Base-by-base conservation (phyloP, 2,329 filamentous ascomycete genomes). In the Penicillium glabrum region DNA sequence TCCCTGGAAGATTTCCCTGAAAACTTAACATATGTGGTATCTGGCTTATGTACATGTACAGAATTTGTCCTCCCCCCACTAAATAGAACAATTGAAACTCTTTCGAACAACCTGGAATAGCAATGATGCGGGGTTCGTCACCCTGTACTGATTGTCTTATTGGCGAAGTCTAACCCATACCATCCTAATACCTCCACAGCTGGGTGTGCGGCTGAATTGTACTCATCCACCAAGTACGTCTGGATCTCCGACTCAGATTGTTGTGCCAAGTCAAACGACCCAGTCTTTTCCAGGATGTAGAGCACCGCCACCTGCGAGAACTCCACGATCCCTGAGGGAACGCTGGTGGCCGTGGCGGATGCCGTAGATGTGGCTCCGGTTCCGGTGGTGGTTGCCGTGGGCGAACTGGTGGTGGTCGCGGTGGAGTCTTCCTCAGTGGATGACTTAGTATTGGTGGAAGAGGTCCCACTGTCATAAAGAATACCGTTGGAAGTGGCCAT, bases 281-380 rank as follows among this genome's bases (percentile, higher is more conserved):
- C 69, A 0, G 73, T 75, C 45, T 70, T 67, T 61, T 75, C 63
- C 19, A 75, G 60, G 24, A 75, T 72, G 53, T 72, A 74, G 21
- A 87, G 76, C 7, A 76, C 67, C 2, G 72, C 70, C 43, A 74
- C 66, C 45, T 68, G 69, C 16, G 73, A 70, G 59, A 76, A 76
- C 39, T 71, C 68, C 21, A 75, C 58, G 16, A 70, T 64, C 10
- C 66, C 56, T 7, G 58, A 57, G 1, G 67, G 59, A 2, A 71
- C 54, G 23, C 47, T 27, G 14, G 35, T 23, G 10, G 24, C 46
- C 13, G 53, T 51, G 5, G 53, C 39, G 1, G 58, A 53, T 7
- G 60, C 33, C 2, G 65, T 50, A 7, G 61, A 14, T 19, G 67
- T 63, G 21, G 63, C 41, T 5, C 61, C 63, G 3, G 65, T 51